Evolutionary conservation across 2,329 filamentous ascomycete species (phyloP).

Genomic region (Alternaria ventricosa): DNA sequence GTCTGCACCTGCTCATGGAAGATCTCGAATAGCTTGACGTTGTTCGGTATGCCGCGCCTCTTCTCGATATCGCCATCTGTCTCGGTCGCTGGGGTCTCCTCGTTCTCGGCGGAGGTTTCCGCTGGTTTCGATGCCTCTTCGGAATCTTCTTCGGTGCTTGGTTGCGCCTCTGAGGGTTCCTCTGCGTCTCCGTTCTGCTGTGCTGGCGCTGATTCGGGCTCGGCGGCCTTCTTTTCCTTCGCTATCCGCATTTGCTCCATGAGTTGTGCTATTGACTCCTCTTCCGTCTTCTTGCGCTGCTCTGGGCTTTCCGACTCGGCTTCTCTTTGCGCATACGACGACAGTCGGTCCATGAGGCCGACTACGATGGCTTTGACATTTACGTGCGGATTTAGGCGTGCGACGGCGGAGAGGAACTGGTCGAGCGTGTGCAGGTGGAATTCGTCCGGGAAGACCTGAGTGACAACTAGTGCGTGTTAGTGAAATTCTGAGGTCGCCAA

Average conservation of each 20-base stretch:
- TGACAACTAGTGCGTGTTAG: slow-evolving; percentile 73
- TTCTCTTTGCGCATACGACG: slow-evolving; percentile 92
- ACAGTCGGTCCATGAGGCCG: slow-evolving; percentile 94
- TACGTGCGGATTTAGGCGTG: slow-evolving; percentile 91
- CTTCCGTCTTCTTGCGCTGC: slow-evolving; percentile 77
- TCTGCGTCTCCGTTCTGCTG: slow-evolving; percentile 46
- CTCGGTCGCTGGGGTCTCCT: slow-evolving; percentile 46
- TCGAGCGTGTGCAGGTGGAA: slow-evolving; percentile 97
- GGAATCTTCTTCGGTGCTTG: slow-evolving; percentile 36
- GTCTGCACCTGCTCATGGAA: slow-evolving; percentile 97
- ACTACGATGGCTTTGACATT: slow-evolving; percentile 99
- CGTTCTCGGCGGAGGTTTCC: slow-evolving; percentile 41
- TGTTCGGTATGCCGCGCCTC: slow-evolving; percentile 68
- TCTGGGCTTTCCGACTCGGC: slow-evolving; percentile 73
- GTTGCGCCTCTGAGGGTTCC: slow-evolving; percentile 27
- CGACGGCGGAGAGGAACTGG: slow-evolving; percentile 91
- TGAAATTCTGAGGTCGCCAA: neutral
- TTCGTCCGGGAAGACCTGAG: slow-evolving; percentile 98
- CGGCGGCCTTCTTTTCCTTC: slow-evolving; percentile 59
- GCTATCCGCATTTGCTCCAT: slow-evolving; percentile 78
- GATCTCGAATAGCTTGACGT: slow-evolving; percentile 92
- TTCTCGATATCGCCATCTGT: slow-evolving; percentile 54
- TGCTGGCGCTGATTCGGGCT: slow-evolving; percentile 25
- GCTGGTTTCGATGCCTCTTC: slow-evolving; percentile 36
- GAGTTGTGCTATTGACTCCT: slow-evolving; percentile 79